Base-by-base conservation (phyloP, 495 filamentous ascomycete species). In the Penicillium canescens region DNA sequence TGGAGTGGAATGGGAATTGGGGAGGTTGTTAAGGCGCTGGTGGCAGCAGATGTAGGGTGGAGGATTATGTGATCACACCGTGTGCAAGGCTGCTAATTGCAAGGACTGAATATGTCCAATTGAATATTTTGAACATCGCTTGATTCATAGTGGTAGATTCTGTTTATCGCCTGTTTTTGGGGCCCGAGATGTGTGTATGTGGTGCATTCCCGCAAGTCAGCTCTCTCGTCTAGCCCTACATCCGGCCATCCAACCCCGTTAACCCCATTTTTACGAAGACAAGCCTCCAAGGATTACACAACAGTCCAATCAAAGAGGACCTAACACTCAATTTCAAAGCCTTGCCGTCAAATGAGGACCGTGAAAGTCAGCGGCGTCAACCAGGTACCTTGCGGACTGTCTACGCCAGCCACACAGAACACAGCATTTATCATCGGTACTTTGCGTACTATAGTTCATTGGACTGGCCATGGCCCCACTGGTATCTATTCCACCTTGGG, bases 361-460 rank as follows among this genome's bases (percentile, higher is more conserved):
- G 63, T 67, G 63, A 51, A 56, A 46, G 61, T 53, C 55, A 57
- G 43, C 50, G 21, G 37, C 37, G 43, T 38, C 40, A 35, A 40
- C 12, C 51, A 61, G 50, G 63, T 64, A 64, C 63, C 63, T 67
- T 67, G 61, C 20, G 50, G 63, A 46, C 52, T n/a, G 31, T n/a
- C 24, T 31, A 12, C 3, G n/a, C 38, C 42, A 50, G 37, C 63
- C 63, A 64, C 28, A 45, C 44, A 64, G 9, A 59, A 33, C 6
- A 10, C 50, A 8, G 40, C 35, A 56, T 57, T 67, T 63, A 61
- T 59, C 52, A 67, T 54, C 55, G 36, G 2, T n/a, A 55, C 49
- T 45, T 41, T 16, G 42, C 23, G 44, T 3, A 6, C 20, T 4
- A n/a, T 8, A 3, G 10, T 42, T 50, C 23, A 63, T 63, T 63